Percentiles rank a stretch among this genome's conserved stretches.
Conservation (phyloP, 345 rosid genomes). For the Toxicodendron radicans region DNA sequence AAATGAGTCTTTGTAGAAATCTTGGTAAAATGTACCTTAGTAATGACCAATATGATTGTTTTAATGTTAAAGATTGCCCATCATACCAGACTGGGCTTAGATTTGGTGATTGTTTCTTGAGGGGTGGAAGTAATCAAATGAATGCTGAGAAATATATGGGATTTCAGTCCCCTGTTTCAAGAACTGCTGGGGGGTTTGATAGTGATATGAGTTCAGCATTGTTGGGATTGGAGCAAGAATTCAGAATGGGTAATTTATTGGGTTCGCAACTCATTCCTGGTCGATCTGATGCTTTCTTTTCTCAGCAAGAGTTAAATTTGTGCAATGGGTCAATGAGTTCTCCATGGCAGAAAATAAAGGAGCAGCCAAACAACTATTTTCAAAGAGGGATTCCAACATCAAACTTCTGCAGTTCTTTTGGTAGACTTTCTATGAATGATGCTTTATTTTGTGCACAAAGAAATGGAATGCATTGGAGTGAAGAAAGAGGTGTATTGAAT, state of each 20-base stretch:
- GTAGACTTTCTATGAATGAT: constrained; percentile 20
- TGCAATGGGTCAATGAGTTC: constrained; percentile 17
- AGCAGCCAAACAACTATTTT: constrained; percentile 14
- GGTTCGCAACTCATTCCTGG: constrained; percentile 7
- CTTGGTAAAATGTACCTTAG: constrained; percentile 20
- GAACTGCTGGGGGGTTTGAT: not conserved
- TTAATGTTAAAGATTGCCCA: not conserved
- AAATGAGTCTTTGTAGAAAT: constrained; percentile 25
- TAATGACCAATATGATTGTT: not conserved
- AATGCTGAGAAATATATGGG: constrained; percentile 14
- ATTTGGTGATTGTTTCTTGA: not conserved
- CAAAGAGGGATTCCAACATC: constrained; percentile 6
- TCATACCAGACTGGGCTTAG: constrained; percentile 10
- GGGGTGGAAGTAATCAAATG: not conserved
- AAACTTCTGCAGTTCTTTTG: not conserved
- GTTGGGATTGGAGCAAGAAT: constrained; percentile 12
- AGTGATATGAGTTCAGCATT: constrained; percentile 12
- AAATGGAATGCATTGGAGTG: constrained; percentile 13
- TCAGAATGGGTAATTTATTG: not conserved
- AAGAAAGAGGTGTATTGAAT: constrained; percentile 14
- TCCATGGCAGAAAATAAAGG: constrained; percentile 16
- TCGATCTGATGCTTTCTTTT: constrained; percentile 17
- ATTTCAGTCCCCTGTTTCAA: constrained; percentile 12
- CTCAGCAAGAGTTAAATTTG: not conserved
- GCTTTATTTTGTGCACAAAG: constrained; percentile 19